Conservation (phyloP, 2,329 filamentous ascomycete genomes). For the Rutstroemia sp. region DNA sequence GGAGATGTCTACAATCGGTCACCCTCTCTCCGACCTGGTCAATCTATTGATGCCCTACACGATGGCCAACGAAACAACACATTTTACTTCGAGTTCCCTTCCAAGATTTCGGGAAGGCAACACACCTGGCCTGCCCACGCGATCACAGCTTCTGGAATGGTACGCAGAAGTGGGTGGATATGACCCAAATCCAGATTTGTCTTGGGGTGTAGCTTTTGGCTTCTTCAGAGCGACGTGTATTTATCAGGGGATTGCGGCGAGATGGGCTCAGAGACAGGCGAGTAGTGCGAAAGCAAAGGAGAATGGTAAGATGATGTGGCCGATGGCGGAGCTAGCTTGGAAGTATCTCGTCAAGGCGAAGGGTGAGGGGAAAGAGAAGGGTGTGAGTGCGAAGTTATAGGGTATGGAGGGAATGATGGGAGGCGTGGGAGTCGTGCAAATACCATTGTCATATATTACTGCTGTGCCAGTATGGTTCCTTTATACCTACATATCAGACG, state of each 20-base stretch:
- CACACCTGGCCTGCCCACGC: conserved; percentile 44
- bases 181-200: conserved; percentile 56
- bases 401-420: background rate
- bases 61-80: conserved; percentile 23
- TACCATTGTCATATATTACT: no score
- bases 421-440: no score
- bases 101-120: conserved; percentile 37
- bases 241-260: conserved; percentile 83
- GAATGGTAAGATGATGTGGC: conserved; percentile 61
- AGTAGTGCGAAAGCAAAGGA: conserved; percentile 75
- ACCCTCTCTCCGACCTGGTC: conserved; percentile 83
- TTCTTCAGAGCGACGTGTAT: conserved; percentile 55
- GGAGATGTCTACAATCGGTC: conserved; percentile 98
- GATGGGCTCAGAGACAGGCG: conserved; percentile 78
- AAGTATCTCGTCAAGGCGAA: conserved; percentile 52
- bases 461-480: no score
- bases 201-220: conserved; percentile 55
- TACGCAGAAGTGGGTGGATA: conserved; percentile 64
- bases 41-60: conserved; percentile 59
- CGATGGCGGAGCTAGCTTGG: conserved; percentile 76
- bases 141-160: conserved; percentile 54
- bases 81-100: conserved; percentile 22
- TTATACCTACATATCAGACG: no score
- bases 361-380: conserved; percentile 14
- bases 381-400: background rate